Evolutionary conservation across 2,329 filamentous ascomycete genomes (phyloP).

Genomic region (Sphaerulina musiva): DNA sequence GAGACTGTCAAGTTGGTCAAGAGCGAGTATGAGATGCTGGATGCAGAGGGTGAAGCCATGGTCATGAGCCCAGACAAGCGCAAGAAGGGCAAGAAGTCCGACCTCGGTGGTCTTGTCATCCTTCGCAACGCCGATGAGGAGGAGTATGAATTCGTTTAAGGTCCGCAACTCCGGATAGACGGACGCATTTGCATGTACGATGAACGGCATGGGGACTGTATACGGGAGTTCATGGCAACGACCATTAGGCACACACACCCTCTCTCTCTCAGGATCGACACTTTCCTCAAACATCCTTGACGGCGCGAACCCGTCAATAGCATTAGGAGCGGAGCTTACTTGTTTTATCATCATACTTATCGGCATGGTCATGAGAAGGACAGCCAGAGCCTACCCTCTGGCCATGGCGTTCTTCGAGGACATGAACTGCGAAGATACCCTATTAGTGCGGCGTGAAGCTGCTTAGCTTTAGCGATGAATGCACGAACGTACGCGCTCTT

Average conservation of each 20-base stretch:
- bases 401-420: slow-evolving; percentile 17
- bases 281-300: slow-evolving; percentile 8
- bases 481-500: not conserved
- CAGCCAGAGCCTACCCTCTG: slow-evolving; percentile 11
- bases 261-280: not conserved
- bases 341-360: slow-evolving; percentile 14
- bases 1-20: slow-evolving; percentile 56
- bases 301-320: not conserved
- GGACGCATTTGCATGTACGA: not conserved
- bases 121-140: slow-evolving; percentile 29
- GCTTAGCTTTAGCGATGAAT: not conserved
- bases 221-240: slow-evolving; percentile 1
- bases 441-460: slow-evolving; percentile 3
- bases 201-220: slow-evolving; percentile 3
- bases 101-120: slow-evolving; percentile 20
- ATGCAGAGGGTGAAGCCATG: slow-evolving; percentile 33
- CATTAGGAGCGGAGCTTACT: slow-evolving; percentile 6
- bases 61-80: slow-evolving; percentile 30
- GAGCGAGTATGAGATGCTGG: slow-evolving; percentile 53
- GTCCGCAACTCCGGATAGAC: not conserved
- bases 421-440: slow-evolving; percentile 17
- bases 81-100: slow-evolving; percentile 32
- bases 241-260: not conserved
- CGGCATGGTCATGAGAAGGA: slow-evolving; percentile 27
- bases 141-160: slow-evolving; percentile 35